phyloP scores from a whole-genome alignment of 1,284 basidiomycete genomes.

The Waitea zeae region DNA sequence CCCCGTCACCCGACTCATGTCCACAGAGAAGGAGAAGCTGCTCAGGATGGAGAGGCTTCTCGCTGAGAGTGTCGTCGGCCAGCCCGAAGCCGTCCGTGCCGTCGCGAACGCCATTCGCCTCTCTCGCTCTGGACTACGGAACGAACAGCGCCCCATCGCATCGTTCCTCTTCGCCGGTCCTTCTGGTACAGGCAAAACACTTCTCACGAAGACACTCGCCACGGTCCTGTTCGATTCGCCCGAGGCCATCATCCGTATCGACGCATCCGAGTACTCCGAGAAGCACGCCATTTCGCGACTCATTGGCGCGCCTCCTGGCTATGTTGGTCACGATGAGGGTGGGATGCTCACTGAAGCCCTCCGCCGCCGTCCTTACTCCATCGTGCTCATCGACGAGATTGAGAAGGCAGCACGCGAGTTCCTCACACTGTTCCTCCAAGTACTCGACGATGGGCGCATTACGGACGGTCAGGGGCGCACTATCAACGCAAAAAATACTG shows the following conservation, averaged over 20 bases:
- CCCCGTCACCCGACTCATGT: constrained; percentile 76
- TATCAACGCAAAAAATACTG: constrained; percentile 71
- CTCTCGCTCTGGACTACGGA: constrained; percentile 78
- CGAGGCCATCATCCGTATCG: constrained; percentile 82
- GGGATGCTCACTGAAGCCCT: constrained; percentile 89
- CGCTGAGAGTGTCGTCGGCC: constrained; percentile 64
- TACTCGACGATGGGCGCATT: constrained; percentile 88
- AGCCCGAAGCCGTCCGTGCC: constrained; percentile 75
- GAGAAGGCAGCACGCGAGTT: constrained; percentile 88
- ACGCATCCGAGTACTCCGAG: constrained; percentile 87
- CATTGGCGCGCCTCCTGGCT: constrained; percentile 82
- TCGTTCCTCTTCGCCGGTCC: constrained; percentile 81
- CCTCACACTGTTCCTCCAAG: constrained; percentile 83
- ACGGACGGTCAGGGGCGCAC: constrained; percentile 78
- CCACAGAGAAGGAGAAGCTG: constrained; percentile 85
- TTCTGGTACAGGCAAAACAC: constrained; percentile 82
- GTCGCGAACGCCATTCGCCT: constrained; percentile 87
- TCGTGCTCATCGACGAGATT: constrained; percentile 72
- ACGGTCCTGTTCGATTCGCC: constrained; percentile 79
- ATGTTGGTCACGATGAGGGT: constrained; percentile 84
- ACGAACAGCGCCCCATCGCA: constrained; percentile 61
- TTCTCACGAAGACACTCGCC: constrained; percentile 86
- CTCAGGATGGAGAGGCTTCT: constrained; percentile 63
- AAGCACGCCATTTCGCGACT: constrained; percentile 84
- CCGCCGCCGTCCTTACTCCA: constrained; percentile 72